Conservation (phyloP, 805 yeast species). For the Sugiyamaella mastotermitis region DNA sequence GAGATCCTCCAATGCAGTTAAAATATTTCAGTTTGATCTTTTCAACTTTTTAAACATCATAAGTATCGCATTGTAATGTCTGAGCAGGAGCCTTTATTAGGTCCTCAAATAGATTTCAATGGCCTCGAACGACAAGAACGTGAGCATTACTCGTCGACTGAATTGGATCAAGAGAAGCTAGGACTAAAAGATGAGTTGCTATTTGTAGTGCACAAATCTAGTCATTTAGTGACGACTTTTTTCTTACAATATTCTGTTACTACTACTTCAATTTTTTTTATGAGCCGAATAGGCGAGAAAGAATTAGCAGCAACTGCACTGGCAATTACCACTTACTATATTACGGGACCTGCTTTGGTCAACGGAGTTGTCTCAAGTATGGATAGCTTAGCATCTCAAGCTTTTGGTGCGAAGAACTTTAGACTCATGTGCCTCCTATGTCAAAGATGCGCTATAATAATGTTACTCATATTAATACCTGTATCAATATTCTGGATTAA, state of each 20-base stretch:
- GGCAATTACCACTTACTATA: constrained; percentile 64
- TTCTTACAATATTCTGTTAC: constrained; percentile 56
- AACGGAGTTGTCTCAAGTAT: constrained; percentile 65
- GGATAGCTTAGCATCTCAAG: constrained; percentile 69
- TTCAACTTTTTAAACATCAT: too few relatives aligned
- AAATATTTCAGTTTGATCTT: too few relatives aligned
- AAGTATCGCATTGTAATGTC: too few relatives aligned
- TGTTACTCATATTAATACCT: constrained; percentile 43
- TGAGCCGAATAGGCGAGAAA: constrained; percentile 60
- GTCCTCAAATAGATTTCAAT: too few relatives aligned
- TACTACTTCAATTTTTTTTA: constrained; percentile 55
- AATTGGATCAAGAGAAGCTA: too few relatives aligned
- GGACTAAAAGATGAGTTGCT: too few relatives aligned
- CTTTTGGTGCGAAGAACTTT: constrained; percentile 57
- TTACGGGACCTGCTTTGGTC: constrained; percentile 56
- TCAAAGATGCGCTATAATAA: constrained; percentile 54
- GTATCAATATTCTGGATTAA: constrained; percentile 16
- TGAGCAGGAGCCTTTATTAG: too few relatives aligned
- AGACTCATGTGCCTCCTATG: constrained; percentile 53
- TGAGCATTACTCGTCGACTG: too few relatives aligned
- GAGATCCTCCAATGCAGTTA: too few relatives aligned
- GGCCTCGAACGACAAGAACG: too few relatives aligned
- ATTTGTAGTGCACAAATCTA: constrained; percentile 29
- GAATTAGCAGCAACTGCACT: constrained; percentile 64
- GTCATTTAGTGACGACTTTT: constrained; percentile 56